Evolutionary conservation across 1,284 basidiomycete genomes (phyloP), one percentile per base, ranked within the genome.

Genomic region (Papiliotrema laurentii): DNA sequence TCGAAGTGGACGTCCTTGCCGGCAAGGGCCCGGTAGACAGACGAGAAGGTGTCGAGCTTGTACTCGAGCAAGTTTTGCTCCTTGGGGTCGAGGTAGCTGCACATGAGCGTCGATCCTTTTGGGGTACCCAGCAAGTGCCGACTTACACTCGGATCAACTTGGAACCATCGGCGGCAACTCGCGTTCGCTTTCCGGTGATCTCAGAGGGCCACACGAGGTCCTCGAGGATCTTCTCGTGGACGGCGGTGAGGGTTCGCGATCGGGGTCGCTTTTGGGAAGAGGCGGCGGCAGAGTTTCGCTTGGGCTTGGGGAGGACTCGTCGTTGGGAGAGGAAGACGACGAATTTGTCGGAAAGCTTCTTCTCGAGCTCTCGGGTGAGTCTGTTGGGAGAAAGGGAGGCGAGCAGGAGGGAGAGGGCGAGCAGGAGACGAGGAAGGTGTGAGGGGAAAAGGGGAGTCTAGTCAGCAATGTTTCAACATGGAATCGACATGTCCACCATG

Each of bases 181-280:
- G 87, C 66, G 89, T 94, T 75, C 96, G 81, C 86, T 97, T 97
- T 71, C 93, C 96, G 62, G 92, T 87, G 75, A 99, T 98, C 81
- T 97, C 96, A 36, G 91, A 93, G 62, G 96, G 96, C 85, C 85
- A 97, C 54, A 99, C 94, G 58, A 99, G 87, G 78, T 99, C 96
- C 78, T 97, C 96, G 61, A 99, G 84, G 72, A 97, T 94, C 79
- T 86, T 86, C 78, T 97, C 92, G 81, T 98, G 96, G 57, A 99
- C 94, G 62, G 83, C 86, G 63, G 93, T 98, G 68, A 99, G 86
- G 55, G 96, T 99, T 73, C 96, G 89, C 77, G 83, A 90, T 66
- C 92, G 87, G 62, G 96, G 96, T 67, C 96, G 82, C 83, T 94
- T 96, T 81, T 98, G 94, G 54, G 62, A 62, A 53, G 62, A 54